phyloP scores from a whole-genome alignment of 371 early-diverging fungal species.

The Haplosporangium sp. region DNA sequence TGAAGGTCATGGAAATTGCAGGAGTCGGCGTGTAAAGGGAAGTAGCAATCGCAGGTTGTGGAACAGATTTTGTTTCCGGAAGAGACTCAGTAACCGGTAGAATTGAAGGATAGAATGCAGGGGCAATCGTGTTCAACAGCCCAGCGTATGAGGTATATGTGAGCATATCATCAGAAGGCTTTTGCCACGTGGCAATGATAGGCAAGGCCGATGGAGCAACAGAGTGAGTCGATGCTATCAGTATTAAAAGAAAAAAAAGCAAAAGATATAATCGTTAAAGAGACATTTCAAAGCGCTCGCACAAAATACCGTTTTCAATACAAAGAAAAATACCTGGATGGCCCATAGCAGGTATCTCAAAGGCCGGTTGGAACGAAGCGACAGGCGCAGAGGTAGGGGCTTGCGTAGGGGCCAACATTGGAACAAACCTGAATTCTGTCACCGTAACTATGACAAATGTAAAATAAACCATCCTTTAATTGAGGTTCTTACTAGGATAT shows the following conservation, averaged over 20 bases:
- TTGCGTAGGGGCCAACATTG: neutral
- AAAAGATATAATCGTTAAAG: neutral
- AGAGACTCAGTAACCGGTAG: neutral
- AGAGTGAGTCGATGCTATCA: neutral
- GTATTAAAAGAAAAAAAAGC: neutral
- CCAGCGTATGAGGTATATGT: conserved; percentile 50
- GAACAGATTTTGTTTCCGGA: neutral
- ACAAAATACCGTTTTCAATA: neutral
- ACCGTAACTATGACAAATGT: conserved; percentile 5
- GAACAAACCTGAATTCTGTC: conserved; percentile 13
- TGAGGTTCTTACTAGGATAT: neutral
- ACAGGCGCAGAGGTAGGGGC: neutral
- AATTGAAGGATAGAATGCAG: conserved; percentile 28
- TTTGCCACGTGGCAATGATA: conserved; percentile 7
- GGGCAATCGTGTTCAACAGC: conserved; percentile 24
- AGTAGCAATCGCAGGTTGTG: conserved; percentile 1
- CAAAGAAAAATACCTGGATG: neutral
- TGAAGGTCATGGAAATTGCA: neutral
- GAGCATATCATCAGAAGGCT: conserved; percentile 21
- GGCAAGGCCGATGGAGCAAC: neutral
- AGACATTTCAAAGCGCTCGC: neutral
- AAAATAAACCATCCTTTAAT: neutral
- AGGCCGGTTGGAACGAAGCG: neutral
- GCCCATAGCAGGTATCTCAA: neutral
- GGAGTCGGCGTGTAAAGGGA: neutral